Base-by-base conservation (phyloP, 73 alveolate species). In the Stentor roeselii region DNA sequence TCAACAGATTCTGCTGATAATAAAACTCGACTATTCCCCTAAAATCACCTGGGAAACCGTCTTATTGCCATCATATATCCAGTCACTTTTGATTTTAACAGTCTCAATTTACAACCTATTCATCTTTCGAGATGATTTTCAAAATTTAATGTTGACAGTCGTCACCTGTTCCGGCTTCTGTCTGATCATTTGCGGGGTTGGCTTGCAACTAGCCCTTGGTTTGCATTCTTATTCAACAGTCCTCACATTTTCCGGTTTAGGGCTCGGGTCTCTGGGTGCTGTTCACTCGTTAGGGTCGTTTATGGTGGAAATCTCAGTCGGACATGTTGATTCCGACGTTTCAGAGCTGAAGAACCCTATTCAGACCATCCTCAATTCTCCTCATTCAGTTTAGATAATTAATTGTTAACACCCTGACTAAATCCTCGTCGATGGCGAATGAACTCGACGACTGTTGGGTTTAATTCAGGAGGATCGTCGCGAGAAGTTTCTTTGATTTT, bases 331-430 rank as follows among this genome's bases (percentile, higher is more conserved):
- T 21, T 21, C 34, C 21, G 80, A 67, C 11, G 37, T 67, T 34
- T 34, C 34, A 30, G 41, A 67, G 50, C 41, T 67, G 37, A 67
- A 67, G 34, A 14, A 67, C 41, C 80, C 80, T 30, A 40, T 67
- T 15, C n/a, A 32, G 34, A 21, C 80, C 21, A 30, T 67, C 11
- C 11, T n/a, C 11, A 30, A 30, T 67, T n/a, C 37, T 27, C 80
- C 80, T 30, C 80, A 67, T 32, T 67, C 80, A 21, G 80, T 67
- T n/a, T 67, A 67, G 67, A 11, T 50, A 50, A n/a, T n/a, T n/a
- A n/a, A n/a, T 50, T 50, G 67, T 50, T 50, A 21, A 11, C 41
- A 30, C 80, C 80, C 37, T 67, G 41, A 67, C 80, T 67, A 21
- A 21, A 0, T 21, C 0, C n/a, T 67, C 80, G 21, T 67, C 80